Base-by-base conservation (phyloP, 805 yeast species). In the Barnettozyma salicaria region DNA sequence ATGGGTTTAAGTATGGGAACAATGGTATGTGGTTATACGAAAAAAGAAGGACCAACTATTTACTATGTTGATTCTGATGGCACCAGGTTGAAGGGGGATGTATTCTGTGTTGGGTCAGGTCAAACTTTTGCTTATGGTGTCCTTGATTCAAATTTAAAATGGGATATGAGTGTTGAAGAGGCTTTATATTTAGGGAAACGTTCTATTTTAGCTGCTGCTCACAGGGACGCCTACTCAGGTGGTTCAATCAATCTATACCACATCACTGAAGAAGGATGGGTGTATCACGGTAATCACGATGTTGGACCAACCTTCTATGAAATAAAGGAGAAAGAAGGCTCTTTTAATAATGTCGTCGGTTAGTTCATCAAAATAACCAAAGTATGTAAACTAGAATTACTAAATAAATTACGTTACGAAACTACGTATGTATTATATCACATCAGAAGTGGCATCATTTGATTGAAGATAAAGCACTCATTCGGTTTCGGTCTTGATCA, bases 1-100 rank as follows among this genome's bases (percentile, higher is more conserved):
- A 84, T 89, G 77, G 98, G 98, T n/a, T 72, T 92, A 44, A 83
- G 95, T 11, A 92, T 92, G 98, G 98, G 98, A 61, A 92, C 98
- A 4, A 92, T 92, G 98, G 73, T 92, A 50, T 92, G 97, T 70
- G 98, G 98, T 18, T 86, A 82, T 63, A 90, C 97, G 18, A 80
- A 85, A 56, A 84, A 86, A 53, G 97, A 89, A 59, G 96, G 96
- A 13, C 97, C 98, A 33, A 78, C 96, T 19, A 82, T 92, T 37
- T 92, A 80, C 65, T 92, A 92, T 53, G 97, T 92, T 26, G 98
- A 92, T 64, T 84, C 95, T 19, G 98, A 92, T 58, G 98, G 98
- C 36, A 83, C 97, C 5, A 78, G 98, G 64, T 69, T 92, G 55
- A 80, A 86, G 59, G 98, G 98, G 39, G 96, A 90, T 57, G 52